These are phyloP conservation scores for Boletellus ananas DNA, from an alignment of 768 basidiomycete species.

Conservation along the genomic window DNA sequence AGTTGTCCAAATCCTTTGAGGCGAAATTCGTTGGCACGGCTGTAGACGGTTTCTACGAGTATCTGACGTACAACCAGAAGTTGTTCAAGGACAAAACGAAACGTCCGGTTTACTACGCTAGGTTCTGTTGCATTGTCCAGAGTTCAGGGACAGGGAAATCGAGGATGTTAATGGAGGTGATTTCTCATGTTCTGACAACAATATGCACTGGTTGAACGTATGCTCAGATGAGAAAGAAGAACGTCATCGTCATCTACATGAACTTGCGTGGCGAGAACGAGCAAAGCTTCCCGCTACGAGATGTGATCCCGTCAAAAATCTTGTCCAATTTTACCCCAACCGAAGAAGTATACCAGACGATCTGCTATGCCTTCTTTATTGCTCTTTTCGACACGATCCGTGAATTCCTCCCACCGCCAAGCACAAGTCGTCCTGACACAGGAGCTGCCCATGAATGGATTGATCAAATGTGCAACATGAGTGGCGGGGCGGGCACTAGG, in stretches of 20 bases:
- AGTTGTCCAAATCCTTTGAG: neutral
- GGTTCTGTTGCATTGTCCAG: neutral
- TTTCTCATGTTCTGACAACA: neutral
- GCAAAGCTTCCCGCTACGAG: neutral
- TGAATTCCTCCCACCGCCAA: too few species aligned
- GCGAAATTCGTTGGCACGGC: neutral
- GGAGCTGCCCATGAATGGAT: too few species aligned
- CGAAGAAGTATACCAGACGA: neutral
- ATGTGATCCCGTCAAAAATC: neutral
- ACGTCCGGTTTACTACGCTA: neutral
- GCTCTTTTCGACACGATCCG: neutral
- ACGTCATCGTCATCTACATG: neutral
- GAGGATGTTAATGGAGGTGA: neutral
- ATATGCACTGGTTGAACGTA: neutral
- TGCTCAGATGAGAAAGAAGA: neutral
- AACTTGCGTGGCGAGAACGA: neutral
- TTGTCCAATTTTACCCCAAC: neutral
- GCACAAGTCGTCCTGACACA: too few species aligned
- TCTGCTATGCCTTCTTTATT: neutral
- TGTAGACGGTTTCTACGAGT: conserved; percentile 5
- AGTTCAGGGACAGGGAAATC: neutral
- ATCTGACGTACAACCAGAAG: conserved; percentile 1
- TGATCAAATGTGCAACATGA: too few species aligned
- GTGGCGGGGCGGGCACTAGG: neutral
- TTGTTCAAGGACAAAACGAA: neutral